Conservation (phyloP, 2,329 filamentous ascomycete species). For the Endocalyx cinctus region DNA sequence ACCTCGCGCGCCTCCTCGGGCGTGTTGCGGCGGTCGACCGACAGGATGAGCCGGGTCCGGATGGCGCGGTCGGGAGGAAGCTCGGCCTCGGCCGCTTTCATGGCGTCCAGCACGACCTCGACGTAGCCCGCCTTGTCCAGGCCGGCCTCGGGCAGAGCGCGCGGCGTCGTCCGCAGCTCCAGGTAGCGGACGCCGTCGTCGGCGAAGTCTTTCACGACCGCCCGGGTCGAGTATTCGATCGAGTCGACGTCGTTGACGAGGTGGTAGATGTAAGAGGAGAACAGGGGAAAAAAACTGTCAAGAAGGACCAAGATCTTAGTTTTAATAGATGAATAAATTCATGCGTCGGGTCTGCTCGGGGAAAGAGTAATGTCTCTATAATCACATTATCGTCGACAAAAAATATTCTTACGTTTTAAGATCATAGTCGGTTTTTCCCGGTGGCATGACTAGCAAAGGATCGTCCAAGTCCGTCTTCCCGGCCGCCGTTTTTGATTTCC, state of each 20-base stretch:
- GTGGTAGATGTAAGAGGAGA: slow-evolving; percentile 74
- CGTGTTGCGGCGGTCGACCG: slow-evolving; percentile 64
- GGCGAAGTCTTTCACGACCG: slow-evolving; percentile 63
- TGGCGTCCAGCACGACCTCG: slow-evolving; percentile 58
- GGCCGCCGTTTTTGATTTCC: slow-evolving; percentile 54
- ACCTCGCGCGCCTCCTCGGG: slow-evolving; percentile 56
- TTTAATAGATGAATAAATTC: slow-evolving; percentile 25
- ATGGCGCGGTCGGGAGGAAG: no score
- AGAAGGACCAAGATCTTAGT: no score
- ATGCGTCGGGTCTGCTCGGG: slow-evolving; percentile 5
- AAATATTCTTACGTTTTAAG: slow-evolving; percentile 54
- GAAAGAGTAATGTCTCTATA: slow-evolving; percentile 1
- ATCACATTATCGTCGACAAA: background rate
- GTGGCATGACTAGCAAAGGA: slow-evolving; percentile 63
- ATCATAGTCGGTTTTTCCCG: slow-evolving; percentile 67
- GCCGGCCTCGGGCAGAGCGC: slow-evolving; percentile 48
- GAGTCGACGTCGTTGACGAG: slow-evolving; percentile 61
- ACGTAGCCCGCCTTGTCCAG: slow-evolving; percentile 64
- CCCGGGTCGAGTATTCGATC: slow-evolving; percentile 57
- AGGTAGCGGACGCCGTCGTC: slow-evolving; percentile 71
- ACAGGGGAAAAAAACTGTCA: slow-evolving; percentile 79
- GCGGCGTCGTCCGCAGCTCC: slow-evolving; percentile 76
- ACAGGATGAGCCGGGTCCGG: slow-evolving; percentile 65
- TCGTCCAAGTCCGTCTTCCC: slow-evolving; percentile 57
- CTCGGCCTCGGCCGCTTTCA: slow-evolving; percentile 35